These are phyloP conservation scores for Kodamaea nitidulidarum DNA, from an alignment of 805 yeast genomes.

Conservation along the genomic window DNA sequence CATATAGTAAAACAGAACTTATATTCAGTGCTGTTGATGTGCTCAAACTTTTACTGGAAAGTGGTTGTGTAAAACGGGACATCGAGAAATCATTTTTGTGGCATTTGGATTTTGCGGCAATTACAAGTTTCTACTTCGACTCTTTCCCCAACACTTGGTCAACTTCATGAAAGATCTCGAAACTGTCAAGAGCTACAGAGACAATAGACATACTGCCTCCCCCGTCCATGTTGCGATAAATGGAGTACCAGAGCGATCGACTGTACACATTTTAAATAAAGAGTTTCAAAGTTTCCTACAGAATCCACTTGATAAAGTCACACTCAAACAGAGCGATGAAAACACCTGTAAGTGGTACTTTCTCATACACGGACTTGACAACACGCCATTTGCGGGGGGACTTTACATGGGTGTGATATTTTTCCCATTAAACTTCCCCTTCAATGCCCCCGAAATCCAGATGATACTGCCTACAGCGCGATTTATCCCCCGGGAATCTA, in stretches of 20 bases:
- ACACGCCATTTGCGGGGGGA: constrained; percentile 14
- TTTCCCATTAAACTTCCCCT: constrained; percentile 15
- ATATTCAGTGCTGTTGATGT: no score
- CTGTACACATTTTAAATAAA: constrained; percentile 6
- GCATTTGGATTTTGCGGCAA: no score
- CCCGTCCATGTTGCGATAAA: constrained; percentile 1
- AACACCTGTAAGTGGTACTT: constrained; percentile 16
- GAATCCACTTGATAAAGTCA: constrained; percentile 11
- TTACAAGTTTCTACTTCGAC: no score
- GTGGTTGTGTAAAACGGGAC: no score
- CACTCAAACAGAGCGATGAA: constrained; percentile 12
- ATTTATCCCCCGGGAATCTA: constrained; percentile 10
- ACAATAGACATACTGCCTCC: neutral
- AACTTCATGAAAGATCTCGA: neutral
- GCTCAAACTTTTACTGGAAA: no score
- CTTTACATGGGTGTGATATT: constrained; percentile 14
- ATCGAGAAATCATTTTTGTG: no score
- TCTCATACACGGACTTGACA: constrained; percentile 12
- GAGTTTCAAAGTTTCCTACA: constrained; percentile 9
- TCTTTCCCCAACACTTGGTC: no score
- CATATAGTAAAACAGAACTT: no score
- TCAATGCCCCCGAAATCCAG: constrained; percentile 17
- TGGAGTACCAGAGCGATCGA: constrained; percentile 4
- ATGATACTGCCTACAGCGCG: constrained; percentile 17
- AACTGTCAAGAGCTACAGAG: neutral